These are phyloP conservation scores for Sechiopsis laciniata DNA, from an alignment of 306 rosid species.

Conservation along the genomic window DNA sequence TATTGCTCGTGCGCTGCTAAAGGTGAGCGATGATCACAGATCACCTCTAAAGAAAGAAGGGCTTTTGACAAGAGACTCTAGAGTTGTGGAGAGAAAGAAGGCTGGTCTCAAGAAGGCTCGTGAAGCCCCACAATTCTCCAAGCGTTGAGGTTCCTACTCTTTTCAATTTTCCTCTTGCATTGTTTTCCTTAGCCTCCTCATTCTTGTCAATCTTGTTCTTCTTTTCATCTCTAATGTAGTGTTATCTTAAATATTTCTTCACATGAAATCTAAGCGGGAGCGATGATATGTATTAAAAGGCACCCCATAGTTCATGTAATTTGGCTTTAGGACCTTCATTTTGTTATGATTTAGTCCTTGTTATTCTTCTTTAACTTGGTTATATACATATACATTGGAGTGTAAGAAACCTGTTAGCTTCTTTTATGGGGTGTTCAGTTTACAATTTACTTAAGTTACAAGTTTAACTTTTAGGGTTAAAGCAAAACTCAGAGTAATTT, in stretches of 20 bases:
- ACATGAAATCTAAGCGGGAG: background rate
- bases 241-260: background rate
- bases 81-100: slow-evolving; percentile 97
- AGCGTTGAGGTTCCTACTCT: slow-evolving; percentile 51
- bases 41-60: slow-evolving; percentile 72
- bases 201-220: background rate
- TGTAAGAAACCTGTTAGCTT: too few species aligned
- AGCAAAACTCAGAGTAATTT: too few species aligned
- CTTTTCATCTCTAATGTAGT: background rate
- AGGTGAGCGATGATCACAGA: slow-evolving; percentile 78
- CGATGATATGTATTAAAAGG: background rate
- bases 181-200: too few species aligned
- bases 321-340: background rate
- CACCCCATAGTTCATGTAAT: background rate
- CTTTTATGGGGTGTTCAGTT: too few species aligned
- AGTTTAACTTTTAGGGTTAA: too few species aligned
- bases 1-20: slow-evolving; percentile 85
- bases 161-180: background rate
- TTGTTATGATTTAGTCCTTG: background rate
- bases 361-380: background rate
- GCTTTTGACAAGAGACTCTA: slow-evolving; percentile 88
- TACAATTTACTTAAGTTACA: too few species aligned
- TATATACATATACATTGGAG: too few species aligned
- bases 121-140: slow-evolving; percentile 94
- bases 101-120: slow-evolving; percentile 95